Evolutionary conservation across 495 filamentous ascomycete genomes (phyloP).

Genomic region (Lindgomyces ingoldianus): DNA sequence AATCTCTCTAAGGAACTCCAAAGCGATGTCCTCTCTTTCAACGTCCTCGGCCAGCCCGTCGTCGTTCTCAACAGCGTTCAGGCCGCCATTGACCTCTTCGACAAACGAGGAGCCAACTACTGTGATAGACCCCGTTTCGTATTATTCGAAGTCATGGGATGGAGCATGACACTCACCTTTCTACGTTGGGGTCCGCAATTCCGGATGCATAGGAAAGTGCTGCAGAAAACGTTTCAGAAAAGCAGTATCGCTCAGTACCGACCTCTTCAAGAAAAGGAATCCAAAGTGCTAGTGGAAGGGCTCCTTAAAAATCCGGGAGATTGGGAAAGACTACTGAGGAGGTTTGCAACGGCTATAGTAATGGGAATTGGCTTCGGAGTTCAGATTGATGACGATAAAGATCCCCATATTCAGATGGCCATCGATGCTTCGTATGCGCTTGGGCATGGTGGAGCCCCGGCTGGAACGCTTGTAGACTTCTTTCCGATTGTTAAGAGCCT

Average conservation of each 20-base stretch:
- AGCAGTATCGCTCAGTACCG: constrained; percentile 6
- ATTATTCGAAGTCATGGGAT: constrained; percentile 47
- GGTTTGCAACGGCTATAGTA: constrained; percentile 45
- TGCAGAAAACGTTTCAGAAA: constrained; percentile 39
- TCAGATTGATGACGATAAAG: constrained; percentile 45
- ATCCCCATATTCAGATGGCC: constrained; percentile 51
- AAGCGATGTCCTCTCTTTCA: constrained; percentile 28
- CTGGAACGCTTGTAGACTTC: constrained; percentile 49
- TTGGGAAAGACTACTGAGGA: constrained; percentile 11
- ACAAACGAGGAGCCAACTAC: constrained; percentile 50
- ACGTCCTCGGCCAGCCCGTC: constrained; percentile 49
- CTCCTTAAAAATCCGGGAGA: constrained; percentile 4
- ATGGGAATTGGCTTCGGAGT: constrained; percentile 53
- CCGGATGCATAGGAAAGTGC: constrained; percentile 49
- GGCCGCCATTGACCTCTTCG: constrained; percentile 49
- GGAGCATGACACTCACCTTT: constrained; percentile 41
- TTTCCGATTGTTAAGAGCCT: constrained; percentile 42
- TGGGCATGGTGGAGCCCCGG: constrained; percentile 50
- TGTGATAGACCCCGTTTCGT: constrained; percentile 52
- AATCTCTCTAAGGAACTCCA: constrained; percentile 46
- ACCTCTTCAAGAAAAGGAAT: constrained; percentile 17
- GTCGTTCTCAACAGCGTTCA: constrained; percentile 49
- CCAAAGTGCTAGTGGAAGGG: background rate
- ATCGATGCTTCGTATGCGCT: constrained; percentile 49
- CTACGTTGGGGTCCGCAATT: constrained; percentile 53